Evolutionary conservation across 495 filamentous ascomycete genomes (phyloP).

Genomic region (Xylaria curta): DNA sequence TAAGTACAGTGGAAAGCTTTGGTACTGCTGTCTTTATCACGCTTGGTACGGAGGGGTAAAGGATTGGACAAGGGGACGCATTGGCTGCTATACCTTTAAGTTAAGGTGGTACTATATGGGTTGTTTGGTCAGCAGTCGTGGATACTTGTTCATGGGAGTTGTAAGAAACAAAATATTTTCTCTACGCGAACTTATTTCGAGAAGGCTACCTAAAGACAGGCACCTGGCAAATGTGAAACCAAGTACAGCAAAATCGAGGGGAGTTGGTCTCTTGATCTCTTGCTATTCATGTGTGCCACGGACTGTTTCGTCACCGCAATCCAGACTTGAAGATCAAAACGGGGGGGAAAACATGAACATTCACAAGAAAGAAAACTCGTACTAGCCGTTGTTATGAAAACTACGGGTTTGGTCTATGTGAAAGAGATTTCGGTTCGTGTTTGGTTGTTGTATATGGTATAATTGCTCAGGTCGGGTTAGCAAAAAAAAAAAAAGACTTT

Average conservation of each 20-base stretch:
- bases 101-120: neutral
- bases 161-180: neutral
- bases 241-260: neutral
- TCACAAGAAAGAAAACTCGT: neutral
- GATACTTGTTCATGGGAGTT: neutral
- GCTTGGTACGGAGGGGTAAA: slow-evolving; percentile 18
- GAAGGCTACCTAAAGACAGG: neutral
- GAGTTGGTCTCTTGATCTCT: neutral
- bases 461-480: neutral
- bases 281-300: neutral
- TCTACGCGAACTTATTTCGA: neutral
- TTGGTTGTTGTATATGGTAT: neutral
- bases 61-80: slow-evolving; percentile 15
- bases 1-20: neutral
- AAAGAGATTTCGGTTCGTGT: neutral
- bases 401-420: neutral
- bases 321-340: no score
- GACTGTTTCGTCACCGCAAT: neutral
- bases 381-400: neutral
- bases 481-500: neutral
- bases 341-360: no score
- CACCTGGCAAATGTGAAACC: neutral
- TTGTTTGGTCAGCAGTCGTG: slow-evolving; percentile 4
- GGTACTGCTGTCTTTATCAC: neutral
- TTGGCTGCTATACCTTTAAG: neutral